Percentiles rank a stretch among this genome's conserved stretches.
These are phyloP conservation scores for Jatropha curcas DNA, from an alignment of 345 rosid genomes.

Conservation along the genomic window DNA sequence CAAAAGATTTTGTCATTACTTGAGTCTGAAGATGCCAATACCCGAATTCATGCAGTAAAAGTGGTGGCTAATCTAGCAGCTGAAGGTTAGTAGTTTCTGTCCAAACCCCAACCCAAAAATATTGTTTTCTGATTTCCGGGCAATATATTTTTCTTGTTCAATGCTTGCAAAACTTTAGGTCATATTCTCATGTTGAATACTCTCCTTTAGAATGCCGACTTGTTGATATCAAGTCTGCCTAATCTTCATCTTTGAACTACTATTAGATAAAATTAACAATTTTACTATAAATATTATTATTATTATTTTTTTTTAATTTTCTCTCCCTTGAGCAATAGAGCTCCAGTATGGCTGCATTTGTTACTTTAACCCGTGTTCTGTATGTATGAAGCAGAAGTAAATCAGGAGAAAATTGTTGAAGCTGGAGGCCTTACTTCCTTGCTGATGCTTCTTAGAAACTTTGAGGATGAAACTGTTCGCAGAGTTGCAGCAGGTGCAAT, in stretches of 20 bases:
- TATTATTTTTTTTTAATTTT: not conserved
- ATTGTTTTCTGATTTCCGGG: not conserved
- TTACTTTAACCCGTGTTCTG: not conserved
- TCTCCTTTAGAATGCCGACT: not conserved
- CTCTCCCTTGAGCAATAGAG: not conserved
- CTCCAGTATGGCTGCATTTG: not conserved
- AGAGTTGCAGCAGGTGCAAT: constrained; percentile 42
- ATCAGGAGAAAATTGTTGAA: constrained; percentile 36
- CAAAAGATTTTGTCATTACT: constrained; percentile 32
- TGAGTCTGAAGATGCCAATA: constrained; percentile 36
- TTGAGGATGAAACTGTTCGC: constrained; percentile 39
- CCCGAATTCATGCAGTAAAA: constrained; percentile 36
- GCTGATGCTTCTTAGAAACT: constrained; percentile 37
- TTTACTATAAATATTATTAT: no score
- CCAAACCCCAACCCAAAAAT: not conserved
- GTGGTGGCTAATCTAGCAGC: constrained; percentile 40
- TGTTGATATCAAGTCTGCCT: not conserved
- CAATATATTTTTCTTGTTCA: not conserved
- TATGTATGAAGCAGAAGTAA: constrained; percentile 27
- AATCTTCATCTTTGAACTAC: no score
- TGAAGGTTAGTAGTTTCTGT: constrained; percentile 25
- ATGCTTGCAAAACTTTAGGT: not conserved
- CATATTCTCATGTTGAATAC: not conserved
- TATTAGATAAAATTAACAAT: no score
- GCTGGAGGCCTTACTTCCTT: constrained; percentile 40